These are phyloP conservation scores for Crucibulum parvulum DNA, from an alignment of 1,284 basidiomycete genomes.

Conservation along the genomic window DNA sequence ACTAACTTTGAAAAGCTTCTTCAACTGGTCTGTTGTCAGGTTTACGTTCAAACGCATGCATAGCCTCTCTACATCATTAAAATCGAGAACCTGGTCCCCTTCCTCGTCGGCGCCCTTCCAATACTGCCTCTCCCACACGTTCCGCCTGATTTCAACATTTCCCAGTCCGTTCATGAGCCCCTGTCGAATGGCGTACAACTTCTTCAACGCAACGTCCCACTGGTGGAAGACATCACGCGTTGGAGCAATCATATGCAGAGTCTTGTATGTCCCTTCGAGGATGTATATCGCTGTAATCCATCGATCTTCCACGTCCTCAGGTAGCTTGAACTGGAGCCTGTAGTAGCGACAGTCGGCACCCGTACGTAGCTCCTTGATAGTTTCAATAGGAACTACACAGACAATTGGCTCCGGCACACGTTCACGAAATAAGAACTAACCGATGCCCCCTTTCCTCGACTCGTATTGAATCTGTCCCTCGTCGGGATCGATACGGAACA, in stretches of 20 bases:
- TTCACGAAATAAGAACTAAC: slow-evolving; percentile 54
- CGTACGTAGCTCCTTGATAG: slow-evolving; percentile 90
- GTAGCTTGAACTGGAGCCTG: slow-evolving; percentile 76
- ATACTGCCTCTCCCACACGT: slow-evolving; percentile 84
- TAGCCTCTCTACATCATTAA: slow-evolving; percentile 78
- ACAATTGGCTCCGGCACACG: background rate
- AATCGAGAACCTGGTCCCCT: slow-evolving; percentile 70
- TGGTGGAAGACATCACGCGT: slow-evolving; percentile 72
- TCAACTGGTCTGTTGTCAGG: slow-evolving; percentile 61
- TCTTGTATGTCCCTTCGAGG: slow-evolving; percentile 87
- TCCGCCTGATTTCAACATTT: slow-evolving; percentile 67
- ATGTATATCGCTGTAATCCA: slow-evolving; percentile 87
- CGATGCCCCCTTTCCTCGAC: slow-evolving; percentile 77
- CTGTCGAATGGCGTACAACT: slow-evolving; percentile 66
- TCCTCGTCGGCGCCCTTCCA: slow-evolving; percentile 80
- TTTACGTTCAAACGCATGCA: slow-evolving; percentile 82
- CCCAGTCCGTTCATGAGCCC: slow-evolving; percentile 73
- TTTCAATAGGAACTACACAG: slow-evolving; percentile 83
- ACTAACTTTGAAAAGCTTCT: slow-evolving; percentile 70
- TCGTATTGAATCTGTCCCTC: slow-evolving; percentile 87
- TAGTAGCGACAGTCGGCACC: slow-evolving; percentile 83
- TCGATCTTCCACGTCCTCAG: slow-evolving; percentile 61
- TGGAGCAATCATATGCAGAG: slow-evolving; percentile 88
- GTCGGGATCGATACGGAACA: slow-evolving; percentile 82
- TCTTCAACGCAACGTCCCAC: slow-evolving; percentile 71